Evolutionary conservation across 23 red algal genomes (phyloP), one percentile per base, ranked within the genome.

Genomic region (Gracilaria vermiculophylla): DNA sequence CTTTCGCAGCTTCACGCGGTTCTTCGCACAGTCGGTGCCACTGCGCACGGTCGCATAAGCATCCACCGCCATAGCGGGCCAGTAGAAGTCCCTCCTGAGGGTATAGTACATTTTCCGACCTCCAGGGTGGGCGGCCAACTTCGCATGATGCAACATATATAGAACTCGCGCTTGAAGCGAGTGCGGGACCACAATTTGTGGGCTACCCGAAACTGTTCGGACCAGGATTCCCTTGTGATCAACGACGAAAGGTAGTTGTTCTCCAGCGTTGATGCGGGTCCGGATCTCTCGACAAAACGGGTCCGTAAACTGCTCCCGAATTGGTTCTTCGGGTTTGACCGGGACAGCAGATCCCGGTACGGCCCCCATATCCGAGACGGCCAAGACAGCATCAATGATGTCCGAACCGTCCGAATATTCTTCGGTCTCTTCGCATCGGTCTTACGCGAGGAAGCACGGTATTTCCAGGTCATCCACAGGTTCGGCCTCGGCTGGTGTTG

Each of bases 181-280:
- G 31, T 82, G 53, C 53, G 50, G 77, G 14, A 82, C 77, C 20
- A 77, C 72, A 17, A 77, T 77, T 52, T 48, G 31, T 5, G 45
- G 17, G 34, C 29, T 11, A 40, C 14, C 12, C 15, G 3, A 16
- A 31, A 48, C 72, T 5, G n/a, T 77, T 16, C 72, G 16, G 31
- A 40, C 39, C 5, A 48, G 25, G 45, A 5, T 49, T 9, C 39
- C 72, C 21, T 43, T 34, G 5, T 40, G 19, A 7, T 77, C 28
- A 5, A 2, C 45, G 37, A 23, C 45, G 45, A 77, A 52, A 41
- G 39, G 45, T 31, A 48, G 5, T 20, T 48, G 31, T 4, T 42
- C 5, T 50, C 45, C 72, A 2, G 2, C 36, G 45, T 77, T 48
- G 45, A 77, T 5, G 36, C 72, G 72, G 15, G 29, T 15, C 29